Evolutionary conservation across 176 grass and related monocot species (phyloP).

Genomic region (Urochloa ruziziensis): DNA sequence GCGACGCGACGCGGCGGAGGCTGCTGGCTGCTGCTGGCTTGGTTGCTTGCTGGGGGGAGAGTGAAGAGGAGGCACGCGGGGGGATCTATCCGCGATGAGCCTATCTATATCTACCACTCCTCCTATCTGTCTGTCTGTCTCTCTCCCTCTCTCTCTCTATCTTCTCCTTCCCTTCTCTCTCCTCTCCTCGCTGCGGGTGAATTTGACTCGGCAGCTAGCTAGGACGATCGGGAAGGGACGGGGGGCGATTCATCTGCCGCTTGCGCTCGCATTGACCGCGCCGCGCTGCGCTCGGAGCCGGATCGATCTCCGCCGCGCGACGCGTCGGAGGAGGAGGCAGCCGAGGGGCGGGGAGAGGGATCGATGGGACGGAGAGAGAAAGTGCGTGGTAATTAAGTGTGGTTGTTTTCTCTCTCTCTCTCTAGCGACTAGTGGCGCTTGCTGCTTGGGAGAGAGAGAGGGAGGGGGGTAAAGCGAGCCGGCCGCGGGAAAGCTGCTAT

Average conservation of each 20-base stretch:
- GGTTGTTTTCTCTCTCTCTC: background rate
- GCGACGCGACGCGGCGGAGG: constrained; percentile 9
- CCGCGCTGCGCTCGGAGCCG: background rate
- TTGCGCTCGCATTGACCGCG: constrained; percentile 9
- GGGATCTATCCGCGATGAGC: constrained; percentile 33
- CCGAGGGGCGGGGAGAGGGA: background rate
- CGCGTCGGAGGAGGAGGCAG: background rate
- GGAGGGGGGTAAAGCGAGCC: constrained; percentile 19
- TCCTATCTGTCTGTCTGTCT: background rate
- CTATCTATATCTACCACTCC: constrained; percentile 19
- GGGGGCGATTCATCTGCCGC: background rate
- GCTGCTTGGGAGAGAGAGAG: background rate
- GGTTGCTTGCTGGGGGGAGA: background rate
- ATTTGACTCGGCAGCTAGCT: background rate
- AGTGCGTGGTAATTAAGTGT: background rate
- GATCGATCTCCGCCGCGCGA: constrained; percentile 7
- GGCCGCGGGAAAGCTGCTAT: constrained; percentile 16
- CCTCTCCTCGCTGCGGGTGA: background rate
- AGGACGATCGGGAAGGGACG: constrained; percentile 11
- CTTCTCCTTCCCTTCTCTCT: background rate
- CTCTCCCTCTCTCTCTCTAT: too few species aligned
- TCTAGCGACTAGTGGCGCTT: background rate
- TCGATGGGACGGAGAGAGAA: background rate
- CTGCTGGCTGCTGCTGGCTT: background rate
- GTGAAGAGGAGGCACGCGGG: constrained; percentile 22